Conservation (phyloP, 257 asterid genomes). For the Oldenlandia corymbosa region DNA sequence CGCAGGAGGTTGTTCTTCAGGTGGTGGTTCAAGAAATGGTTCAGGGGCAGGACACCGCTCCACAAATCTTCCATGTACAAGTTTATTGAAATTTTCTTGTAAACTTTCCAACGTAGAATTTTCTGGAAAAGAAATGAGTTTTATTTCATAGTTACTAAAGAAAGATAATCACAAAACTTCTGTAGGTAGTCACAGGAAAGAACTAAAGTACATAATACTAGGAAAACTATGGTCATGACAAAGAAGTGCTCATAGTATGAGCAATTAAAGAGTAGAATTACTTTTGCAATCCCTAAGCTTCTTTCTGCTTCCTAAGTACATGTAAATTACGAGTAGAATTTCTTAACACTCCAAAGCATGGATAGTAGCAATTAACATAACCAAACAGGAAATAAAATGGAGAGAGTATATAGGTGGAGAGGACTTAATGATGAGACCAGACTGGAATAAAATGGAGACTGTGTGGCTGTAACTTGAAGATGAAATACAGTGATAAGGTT, state of each 20-base stretch:
- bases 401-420: too few species aligned
- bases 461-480: too few species aligned
- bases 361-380: too few species aligned
- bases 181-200: not conserved
- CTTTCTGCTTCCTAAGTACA: too few species aligned
- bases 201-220: not conserved
- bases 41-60: slow-evolving; percentile 92
- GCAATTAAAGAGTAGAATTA: too few species aligned
- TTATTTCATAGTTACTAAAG: not conserved
- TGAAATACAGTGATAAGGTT: too few species aligned
- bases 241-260: not conserved
- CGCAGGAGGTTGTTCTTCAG: slow-evolving; percentile 45
- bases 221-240: not conserved
- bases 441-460: too few species aligned
- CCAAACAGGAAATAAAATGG: too few species aligned
- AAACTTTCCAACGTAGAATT: slow-evolving; percentile 32
- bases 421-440: too few species aligned
- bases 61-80: slow-evolving; percentile 59
- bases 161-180: not conserved
- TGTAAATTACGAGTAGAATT: too few species aligned
- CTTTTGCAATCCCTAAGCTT: too few species aligned
- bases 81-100: slow-evolving; percentile 49
- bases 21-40: slow-evolving; percentile 56
- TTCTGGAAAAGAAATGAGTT: slow-evolving; percentile 37
- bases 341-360: too few species aligned